Conservation (phyloP, 768 basidiomycete genomes). For the Cystobasidium onofrii region DNA sequence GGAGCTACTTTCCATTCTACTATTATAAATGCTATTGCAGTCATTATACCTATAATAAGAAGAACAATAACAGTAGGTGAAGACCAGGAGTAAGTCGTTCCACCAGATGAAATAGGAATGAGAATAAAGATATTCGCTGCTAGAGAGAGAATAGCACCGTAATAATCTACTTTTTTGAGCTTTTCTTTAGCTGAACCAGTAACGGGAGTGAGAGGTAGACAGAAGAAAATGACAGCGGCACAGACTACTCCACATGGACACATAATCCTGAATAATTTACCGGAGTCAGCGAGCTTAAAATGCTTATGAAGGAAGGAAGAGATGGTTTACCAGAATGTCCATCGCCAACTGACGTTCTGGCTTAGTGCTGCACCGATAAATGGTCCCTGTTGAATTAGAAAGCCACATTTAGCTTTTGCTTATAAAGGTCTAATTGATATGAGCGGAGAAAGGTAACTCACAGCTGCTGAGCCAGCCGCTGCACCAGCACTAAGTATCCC, state of each 20-base stretch:
- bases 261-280: not conserved
- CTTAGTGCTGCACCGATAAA: constrained; percentile 26
- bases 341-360: constrained; percentile 20
- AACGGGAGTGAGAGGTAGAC: not conserved
- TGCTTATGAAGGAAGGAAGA: not conserved
- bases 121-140: constrained; percentile 30
- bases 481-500: constrained; percentile 20
- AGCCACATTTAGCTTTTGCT: not conserved
- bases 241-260: not conserved
- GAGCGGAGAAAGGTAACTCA: not conserved
- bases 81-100: constrained; percentile 18
- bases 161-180: constrained; percentile 27
- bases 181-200: not conserved
- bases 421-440: too few species aligned
- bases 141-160: constrained; percentile 11
- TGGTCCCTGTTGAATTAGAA: constrained; percentile 7
- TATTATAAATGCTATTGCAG: constrained; percentile 10
- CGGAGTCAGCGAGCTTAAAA: too few species aligned
- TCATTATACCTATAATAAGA: not conserved
- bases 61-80: constrained; percentile 11
- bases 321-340: constrained; percentile 10
- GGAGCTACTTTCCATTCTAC: constrained; percentile 30
- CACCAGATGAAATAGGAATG: constrained; percentile 29
- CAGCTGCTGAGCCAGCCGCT: constrained; percentile 4
- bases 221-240: not conserved